Evolutionary conservation across 2,329 filamentous ascomycete genomes (phyloP).

Genomic region (Amesomyces nigricolor): DNA sequence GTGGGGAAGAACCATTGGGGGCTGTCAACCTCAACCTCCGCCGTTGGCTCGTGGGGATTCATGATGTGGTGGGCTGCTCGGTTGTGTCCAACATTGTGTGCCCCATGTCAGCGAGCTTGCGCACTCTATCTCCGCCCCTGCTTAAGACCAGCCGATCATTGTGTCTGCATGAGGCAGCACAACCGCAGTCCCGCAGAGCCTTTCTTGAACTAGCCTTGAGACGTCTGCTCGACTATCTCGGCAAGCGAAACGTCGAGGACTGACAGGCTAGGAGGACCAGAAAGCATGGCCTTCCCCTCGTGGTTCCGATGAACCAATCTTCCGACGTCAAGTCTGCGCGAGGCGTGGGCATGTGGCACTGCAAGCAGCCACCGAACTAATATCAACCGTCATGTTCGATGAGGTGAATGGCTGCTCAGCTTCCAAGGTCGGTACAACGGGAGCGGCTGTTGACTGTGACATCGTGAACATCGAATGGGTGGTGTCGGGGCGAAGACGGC

Average conservation of each 20-base stretch:
- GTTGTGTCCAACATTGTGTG: not conserved
- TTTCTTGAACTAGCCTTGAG: not conserved
- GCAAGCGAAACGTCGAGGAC: not conserved
- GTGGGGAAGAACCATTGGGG: slow-evolving; percentile 8
- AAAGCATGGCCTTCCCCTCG: slow-evolving; percentile 1
- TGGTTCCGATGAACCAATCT: slow-evolving; percentile 2
- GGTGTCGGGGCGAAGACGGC: not conserved
- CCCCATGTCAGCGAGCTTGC: not conserved
- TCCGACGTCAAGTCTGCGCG: not conserved
- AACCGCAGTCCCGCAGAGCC: not conserved
- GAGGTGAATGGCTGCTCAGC: not conserved
- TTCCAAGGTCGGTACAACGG: not conserved
- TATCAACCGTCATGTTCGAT: slow-evolving; percentile 7
- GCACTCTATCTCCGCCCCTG: slow-evolving; percentile 3
- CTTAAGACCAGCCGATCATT: not conserved
- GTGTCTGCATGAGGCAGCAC: not conserved
- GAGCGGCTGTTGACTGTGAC: not conserved
- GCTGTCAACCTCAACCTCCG: not conserved
- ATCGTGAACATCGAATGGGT: not conserved
- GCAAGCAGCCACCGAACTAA: not conserved
- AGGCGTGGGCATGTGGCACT: not conserved
- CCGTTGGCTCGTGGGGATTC: not conserved
- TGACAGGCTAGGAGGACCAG: not conserved
- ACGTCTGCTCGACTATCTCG: slow-evolving; percentile 9
- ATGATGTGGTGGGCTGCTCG: slow-evolving; percentile 1